Evolutionary conservation across 1,284 basidiomycete species (phyloP), one percentile per base, ranked within the genome.

Genomic region (Ceratobasidium sp.): DNA sequence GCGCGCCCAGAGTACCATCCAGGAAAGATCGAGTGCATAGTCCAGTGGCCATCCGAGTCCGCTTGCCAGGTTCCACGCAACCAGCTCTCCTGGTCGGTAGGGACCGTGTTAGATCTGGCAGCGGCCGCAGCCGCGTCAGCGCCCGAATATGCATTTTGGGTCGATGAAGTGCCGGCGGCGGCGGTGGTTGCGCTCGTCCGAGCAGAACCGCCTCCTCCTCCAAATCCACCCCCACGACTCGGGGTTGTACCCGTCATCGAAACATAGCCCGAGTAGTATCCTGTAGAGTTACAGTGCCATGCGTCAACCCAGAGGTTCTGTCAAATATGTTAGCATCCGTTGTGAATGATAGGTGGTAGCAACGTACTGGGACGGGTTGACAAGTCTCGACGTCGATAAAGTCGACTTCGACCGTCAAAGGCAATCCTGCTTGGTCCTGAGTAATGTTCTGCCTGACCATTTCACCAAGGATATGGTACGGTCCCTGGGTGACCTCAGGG

Each of bases 301-400:
- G 91, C 83, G 74, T 92, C 89, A 29, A 90, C 87, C 40, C 91
- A 82, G 45, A 87, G 85, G 75, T 88, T 54, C 64, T 67, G 25
- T 20, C 17, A 7, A 65, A 17, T 12, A 12, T 20, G 29, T 54
- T 17, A 62, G 52, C 17, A 54, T 13, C 31, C 17, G 12, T 31
- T 25, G 38, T 8, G 31, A 64, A 2, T 5, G 22, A 31, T 35
- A 55, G 10, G 45, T 4, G 20, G 12, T 12, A 55, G 6, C 7
- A 17, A 67, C 64, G 40, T 50, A 54, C 84, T 1, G 84, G 82
- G 0, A 90, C 79, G 20, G 89, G 88, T 73, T 86, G 78, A 79
- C 89, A 92, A 1, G 88, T 90, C 73, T 88, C 84, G 6, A 90
- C 85, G 73, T 91, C 89, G 69, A 91, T 88, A 10, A 90, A 84